Evolutionary conservation across 1,284 basidiomycete species (phyloP), one percentile per base, ranked within the genome.

Genomic region (Heterobasidion parviporum): DNA sequence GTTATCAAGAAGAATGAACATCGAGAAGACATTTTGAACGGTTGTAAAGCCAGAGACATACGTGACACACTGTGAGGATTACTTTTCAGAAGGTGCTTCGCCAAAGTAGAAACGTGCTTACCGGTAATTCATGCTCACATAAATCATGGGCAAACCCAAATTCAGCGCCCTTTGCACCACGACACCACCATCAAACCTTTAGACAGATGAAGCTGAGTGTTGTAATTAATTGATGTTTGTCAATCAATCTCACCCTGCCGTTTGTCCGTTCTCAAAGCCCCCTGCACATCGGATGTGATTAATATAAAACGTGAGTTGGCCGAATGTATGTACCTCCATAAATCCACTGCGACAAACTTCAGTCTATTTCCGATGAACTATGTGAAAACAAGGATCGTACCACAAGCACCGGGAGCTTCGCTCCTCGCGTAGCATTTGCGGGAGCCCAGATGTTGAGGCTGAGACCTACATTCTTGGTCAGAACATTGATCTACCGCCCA

Each of bases 41-140:
- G 26, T 26, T 26, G 26, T 26, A 26, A 26, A 26, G 26, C 26
- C 3, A 26, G 26, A 2, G 5, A 26, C 26, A 26, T 26, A 26
- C 26, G 26, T 26, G 26, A 26, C 26, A 26, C 3, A 4, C 26
- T 26, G 26, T 26, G 26, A 26, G 26, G 26, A 2, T 3, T 26
- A 5, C 26, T 5, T 0, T 2, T 26, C 26, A 26, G 26, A 26
- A 26, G 26, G 26, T 26, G 26, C 26, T 26, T 26, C 5, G 26
- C 5, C 26, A 6, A 41, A 41, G n/a, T 12, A 41, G 7, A 41
- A 41, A 41, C 38, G 38, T 41, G 38, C 38, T 41, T 52, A 63
- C 56, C 69, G 65, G 60, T 70, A 71, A 58, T 72, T 74, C 62
- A 70, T 65, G 34, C 70, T 64, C 12, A 69, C 65, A 43, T 66